phyloP scores from a whole-genome alignment of 1,284 basidiomycete genomes.

The Malassezia caprae region DNA sequence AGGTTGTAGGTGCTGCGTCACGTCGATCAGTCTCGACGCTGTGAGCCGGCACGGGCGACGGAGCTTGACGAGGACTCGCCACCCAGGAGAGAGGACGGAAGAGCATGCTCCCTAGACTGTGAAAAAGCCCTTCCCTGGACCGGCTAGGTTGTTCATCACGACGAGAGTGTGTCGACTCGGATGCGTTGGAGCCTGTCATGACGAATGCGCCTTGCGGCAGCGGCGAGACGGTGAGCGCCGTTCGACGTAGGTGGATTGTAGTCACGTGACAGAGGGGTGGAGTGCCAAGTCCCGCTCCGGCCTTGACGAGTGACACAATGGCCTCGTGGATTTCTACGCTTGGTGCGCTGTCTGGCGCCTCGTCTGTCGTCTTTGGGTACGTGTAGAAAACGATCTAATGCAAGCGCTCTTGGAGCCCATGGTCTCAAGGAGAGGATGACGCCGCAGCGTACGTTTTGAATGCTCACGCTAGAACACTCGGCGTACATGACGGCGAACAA shows the following conservation, averaged over 20 bases:
- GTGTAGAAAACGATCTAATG: neutral
- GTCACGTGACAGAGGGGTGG: neutral
- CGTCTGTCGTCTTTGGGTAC: slow-evolving; percentile 13
- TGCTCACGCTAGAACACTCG: slow-evolving; percentile 21
- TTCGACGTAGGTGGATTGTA: neutral
- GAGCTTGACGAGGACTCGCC: slow-evolving; percentile 3
- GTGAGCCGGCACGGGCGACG: neutral
- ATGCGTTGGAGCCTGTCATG: neutral
- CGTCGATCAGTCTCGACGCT: neutral
- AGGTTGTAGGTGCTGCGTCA: neutral
- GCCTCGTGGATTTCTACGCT: slow-evolving; percentile 5
- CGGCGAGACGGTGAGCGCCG: neutral
- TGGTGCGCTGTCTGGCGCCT: slow-evolving; percentile 12
- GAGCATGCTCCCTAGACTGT: slow-evolving; percentile 7
- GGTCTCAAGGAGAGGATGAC: slow-evolving; percentile 37
- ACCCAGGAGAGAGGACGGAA: slow-evolving; percentile 3
- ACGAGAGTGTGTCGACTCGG: neutral
- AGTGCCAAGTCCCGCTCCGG: neutral
- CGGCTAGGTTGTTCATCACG: neutral
- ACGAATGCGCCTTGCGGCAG: neutral
- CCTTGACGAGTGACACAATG: neutral
- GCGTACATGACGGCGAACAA: slow-evolving; percentile 40
- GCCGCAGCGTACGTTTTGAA: slow-evolving; percentile 26
- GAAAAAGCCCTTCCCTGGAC: slow-evolving; percentile 5
- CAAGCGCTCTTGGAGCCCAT: slow-evolving; percentile 39